Percentiles rank a stretch among this genome's conserved stretches.
Conservation (phyloP, 2,329 filamentous ascomycete genomes). For the Alternaria arbusti region DNA sequence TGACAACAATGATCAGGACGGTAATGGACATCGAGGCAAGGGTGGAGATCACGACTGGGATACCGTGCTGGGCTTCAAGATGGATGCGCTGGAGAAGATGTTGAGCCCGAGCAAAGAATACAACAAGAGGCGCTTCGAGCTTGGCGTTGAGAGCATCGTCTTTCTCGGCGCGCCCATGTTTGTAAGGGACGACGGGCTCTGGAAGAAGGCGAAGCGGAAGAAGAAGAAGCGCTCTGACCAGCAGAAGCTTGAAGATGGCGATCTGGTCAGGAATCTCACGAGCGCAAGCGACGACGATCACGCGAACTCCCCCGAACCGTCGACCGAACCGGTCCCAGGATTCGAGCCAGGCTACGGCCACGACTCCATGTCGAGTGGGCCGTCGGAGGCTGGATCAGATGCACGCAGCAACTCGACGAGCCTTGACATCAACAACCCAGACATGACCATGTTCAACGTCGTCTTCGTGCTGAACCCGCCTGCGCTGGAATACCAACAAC, state of each 20-base stretch:
- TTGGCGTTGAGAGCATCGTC: constrained; percentile 49
- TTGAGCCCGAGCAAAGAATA: constrained; percentile 45
- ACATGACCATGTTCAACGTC: constrained; percentile 98
- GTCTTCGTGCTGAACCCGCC: constrained; percentile 89
- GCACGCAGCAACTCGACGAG: constrained; percentile 49
- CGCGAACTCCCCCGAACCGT: constrained; percentile 10
- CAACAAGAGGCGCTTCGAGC: constrained; percentile 50
- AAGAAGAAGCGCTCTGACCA: constrained; percentile 35
- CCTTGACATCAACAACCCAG: constrained; percentile 60
- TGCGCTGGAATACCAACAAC: constrained; percentile 74
- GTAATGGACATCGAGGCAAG: constrained; percentile 14
- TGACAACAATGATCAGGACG: constrained; percentile 14
- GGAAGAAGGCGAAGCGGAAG: constrained; percentile 47
- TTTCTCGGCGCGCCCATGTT: constrained; percentile 53
- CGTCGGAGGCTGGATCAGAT: constrained; percentile 49
- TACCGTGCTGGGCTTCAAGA: constrained; percentile 48
- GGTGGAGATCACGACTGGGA: constrained; percentile 48
- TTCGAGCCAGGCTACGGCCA: constrained; percentile 52
- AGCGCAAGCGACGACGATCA: constrained; percentile 25
- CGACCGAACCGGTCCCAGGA: constrained; percentile 24
- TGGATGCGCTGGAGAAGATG: constrained; percentile 50
- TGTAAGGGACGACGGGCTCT: constrained; percentile 48
- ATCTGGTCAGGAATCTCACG: constrained; percentile 24
- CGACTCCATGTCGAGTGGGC: constrained; percentile 33
- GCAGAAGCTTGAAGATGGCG: constrained; percentile 28